Base-by-base conservation (phyloP, 2,329 filamentous ascomycete genomes). In the Neopestalotiopsis sp. region DNA sequence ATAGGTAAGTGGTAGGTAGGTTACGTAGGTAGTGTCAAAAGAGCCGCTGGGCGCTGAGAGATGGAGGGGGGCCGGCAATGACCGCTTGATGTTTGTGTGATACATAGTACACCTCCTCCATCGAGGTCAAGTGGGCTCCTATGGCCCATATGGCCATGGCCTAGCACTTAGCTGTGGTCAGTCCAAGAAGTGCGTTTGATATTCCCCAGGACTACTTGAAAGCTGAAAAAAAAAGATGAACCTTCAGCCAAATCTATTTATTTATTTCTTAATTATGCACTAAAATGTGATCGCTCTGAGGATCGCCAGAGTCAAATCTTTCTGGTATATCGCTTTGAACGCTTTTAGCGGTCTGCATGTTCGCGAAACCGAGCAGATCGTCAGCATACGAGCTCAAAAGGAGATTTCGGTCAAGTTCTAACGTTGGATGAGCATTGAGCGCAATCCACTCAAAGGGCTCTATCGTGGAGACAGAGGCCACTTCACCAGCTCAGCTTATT, bases 21-120 rank as follows among this genome's bases (percentile, higher is more conserved):
- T 17, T 52, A 52, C 45, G 45, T 17, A 24, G 45, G 45, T 17
- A 52, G 45, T 17, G 20, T 20, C 14, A 52, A 20, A 52, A 52
- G 45, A 52, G 45, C 45, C 45, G 45, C 20, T 52, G 45, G 45
- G 45, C 45, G 14, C 45, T 52, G 45, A 17, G 45, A 17, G 17
- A 20, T 52, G 17, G 45, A 20, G 42, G 45, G 24, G n/a, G 45
- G 17, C 20, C 45, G 45, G 45, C 45, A 52, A 52, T 52, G 45
- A 52, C 45, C 45, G 45, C 45, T 52, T 20, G 45, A 52, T 52
- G 45, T 52, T 52, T 52, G 45, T 52, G 45, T 52, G 45, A 52
- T 52, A 38, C 34, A 28, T 28, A 28, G 24, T 28, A 28, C 24
- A 49, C 42, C 42, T 49, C 13, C 42, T 49, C 42, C 42, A 9